Conservation (phyloP, 176 grass and related monocot genomes). For the Sorghum bicolor region DNA sequence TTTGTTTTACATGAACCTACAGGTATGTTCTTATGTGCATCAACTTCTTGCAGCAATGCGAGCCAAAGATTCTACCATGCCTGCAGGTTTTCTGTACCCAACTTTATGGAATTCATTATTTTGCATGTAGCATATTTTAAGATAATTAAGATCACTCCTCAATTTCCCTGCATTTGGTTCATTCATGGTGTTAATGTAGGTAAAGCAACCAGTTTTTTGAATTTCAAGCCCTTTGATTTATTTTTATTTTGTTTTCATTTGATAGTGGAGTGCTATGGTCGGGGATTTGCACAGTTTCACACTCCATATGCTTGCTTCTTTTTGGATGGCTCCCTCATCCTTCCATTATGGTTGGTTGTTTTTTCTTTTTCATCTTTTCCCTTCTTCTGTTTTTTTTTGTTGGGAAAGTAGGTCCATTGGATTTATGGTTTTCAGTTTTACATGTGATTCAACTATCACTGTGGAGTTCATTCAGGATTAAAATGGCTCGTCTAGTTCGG, state of each 20-base stretch:
- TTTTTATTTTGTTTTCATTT: neutral
- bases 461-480: neutral
- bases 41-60: constrained; percentile 52
- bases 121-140: neutral
- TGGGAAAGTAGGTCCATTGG: neutral
- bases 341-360: constrained; percentile 10
- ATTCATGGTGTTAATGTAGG: neutral
- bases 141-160: neutral
- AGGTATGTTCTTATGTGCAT: constrained; percentile 82
- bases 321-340: constrained; percentile 24
- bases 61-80: constrained; percentile 65
- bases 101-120: neutral
- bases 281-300: neutral
- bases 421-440: neutral
- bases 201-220: neutral
- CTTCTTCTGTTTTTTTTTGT: neutral
- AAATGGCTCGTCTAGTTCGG: no score
- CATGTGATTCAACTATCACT: neutral
- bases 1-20: constrained; percentile 19
- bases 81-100: constrained; percentile 48
- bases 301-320: constrained; percentile 17
- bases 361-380: neutral
- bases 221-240: neutral
- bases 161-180: constrained; percentile 7
- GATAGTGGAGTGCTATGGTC: constrained; percentile 19